Base-by-base conservation (phyloP, 2,329 filamentous ascomycete species). In the Neonectria faginata region DNA sequence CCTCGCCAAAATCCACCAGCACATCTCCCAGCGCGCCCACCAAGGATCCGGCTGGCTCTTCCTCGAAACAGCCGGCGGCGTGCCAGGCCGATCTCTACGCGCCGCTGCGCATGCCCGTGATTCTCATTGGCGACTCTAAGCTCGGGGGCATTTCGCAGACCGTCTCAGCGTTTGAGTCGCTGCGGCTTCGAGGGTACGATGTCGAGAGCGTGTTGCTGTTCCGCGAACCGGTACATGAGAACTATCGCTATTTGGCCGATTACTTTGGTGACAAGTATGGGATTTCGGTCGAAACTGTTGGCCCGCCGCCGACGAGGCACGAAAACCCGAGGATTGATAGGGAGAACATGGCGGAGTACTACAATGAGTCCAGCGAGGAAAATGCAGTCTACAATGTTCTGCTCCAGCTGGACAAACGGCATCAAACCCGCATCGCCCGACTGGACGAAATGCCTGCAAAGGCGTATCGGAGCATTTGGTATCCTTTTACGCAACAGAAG, bases 401-500 rank as follows among this genome's bases (percentile, higher is more conserved):
- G 0, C 75, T 82, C 0, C 74, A 79, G 1, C 81, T 94, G 2
- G 76, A 86, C 2, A 67, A 75, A 3, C 84, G 81, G 14, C 91
- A 93, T 59, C 70, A 79, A 1, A 67, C 80, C 3, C 86, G 91
- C 3, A 82, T 93, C 12, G 74, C 81, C 1, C 80, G 85, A 0
- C 78, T 96, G 0, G 85, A 89, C 36, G 82, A 80, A 1, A 89
- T 95, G 86, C 80, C 88, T 0, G 74, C 79, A 1, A 82, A 85
- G 44, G 92, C 93, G 0, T 82, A 88, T 60, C 75, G 85, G 10
- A 82, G 82, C 2, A 93, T 97, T 41, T 97, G 93, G 93, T 95
- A 95, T 71, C 93, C 93, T 0, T 97, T 97, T 72, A 94, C 92
- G 0, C 93, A 97, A 71, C 93, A 97, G 66, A 87, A 87, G 44